Evolutionary conservation across 2,329 filamentous ascomycete species (phyloP).

Genomic region (Scolecobasidium constrictum): DNA sequence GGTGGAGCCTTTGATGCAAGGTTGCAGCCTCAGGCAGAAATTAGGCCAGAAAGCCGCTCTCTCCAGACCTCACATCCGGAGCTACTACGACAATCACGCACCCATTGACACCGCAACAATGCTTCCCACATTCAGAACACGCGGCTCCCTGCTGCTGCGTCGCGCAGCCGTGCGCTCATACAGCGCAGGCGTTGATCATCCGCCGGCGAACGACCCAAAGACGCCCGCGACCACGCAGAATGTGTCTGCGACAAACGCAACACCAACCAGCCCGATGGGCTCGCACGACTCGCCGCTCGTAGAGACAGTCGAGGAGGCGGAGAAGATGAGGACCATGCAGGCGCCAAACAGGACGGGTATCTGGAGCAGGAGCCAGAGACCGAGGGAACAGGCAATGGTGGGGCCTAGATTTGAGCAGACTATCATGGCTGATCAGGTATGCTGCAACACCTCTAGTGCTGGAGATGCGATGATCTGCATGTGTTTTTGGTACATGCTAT

Average conservation of each 20-base stretch:
- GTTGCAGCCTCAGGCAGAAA: too few relatives aligned
- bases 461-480: neutral
- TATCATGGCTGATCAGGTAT: slow-evolving; percentile 82
- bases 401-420: slow-evolving; percentile 97
- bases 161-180: slow-evolving; percentile 5
- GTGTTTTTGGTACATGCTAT: neutral
- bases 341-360: slow-evolving; percentile 73
- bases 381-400: slow-evolving; percentile 73
- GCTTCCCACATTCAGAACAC: slow-evolving; percentile 1
- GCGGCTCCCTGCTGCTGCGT: neutral
- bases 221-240: slow-evolving; percentile 34
- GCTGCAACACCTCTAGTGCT: too few relatives aligned
- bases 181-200: slow-evolving; percentile 47
- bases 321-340: slow-evolving; percentile 54
- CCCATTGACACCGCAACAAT: slow-evolving; percentile 3
- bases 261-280: slow-evolving; percentile 39
- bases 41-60: too few relatives aligned
- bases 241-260: slow-evolving; percentile 51
- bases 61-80: too few relatives aligned
- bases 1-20: too few relatives aligned
- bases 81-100: too few relatives aligned
- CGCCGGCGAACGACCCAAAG: slow-evolving; percentile 57
- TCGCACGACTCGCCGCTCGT: slow-evolving; percentile 42
- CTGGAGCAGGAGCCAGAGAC: slow-evolving; percentile 81
- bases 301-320: slow-evolving; percentile 44